These are phyloP conservation scores for Bruguiera sexangula DNA, from an alignment of 345 rosid genomes.

Conservation along the genomic window DNA sequence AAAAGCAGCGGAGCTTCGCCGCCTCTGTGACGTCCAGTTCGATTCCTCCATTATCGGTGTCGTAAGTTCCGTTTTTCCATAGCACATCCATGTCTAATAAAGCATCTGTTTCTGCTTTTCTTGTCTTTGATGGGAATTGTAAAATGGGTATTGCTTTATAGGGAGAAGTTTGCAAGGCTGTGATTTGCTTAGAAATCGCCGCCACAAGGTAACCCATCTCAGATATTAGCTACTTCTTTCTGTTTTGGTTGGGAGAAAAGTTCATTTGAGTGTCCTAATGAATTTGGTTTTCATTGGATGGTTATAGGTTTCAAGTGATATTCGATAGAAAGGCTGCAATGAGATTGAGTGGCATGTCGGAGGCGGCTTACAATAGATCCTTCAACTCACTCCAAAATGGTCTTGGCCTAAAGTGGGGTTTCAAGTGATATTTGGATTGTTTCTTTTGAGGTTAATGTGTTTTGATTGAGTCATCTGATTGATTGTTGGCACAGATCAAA, in stretches of 20 bases:
- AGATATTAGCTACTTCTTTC: neutral
- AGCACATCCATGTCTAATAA: neutral
- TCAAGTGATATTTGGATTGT: neutral
- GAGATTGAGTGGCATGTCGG: constrained; percentile 84
- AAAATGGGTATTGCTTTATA: constrained; percentile 16
- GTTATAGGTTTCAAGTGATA: constrained; percentile 49
- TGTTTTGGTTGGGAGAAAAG: neutral
- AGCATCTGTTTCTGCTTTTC: neutral
- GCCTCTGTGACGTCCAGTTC: constrained; percentile 87
- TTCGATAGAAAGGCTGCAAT: constrained; percentile 73
- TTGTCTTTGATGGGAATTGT: neutral
- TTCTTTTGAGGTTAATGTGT: neutral
- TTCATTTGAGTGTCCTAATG: neutral
- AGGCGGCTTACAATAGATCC: constrained; percentile 76
- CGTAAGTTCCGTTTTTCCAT: constrained; percentile 33
- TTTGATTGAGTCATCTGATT: neutral
- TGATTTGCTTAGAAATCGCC: constrained; percentile 87
- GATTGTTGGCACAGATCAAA: constrained; percentile 43
- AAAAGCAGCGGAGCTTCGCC: constrained; percentile 96
- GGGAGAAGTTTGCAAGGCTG: constrained; percentile 94
- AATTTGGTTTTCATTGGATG: neutral
- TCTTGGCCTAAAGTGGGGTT: constrained; percentile 69
- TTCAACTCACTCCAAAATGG: constrained; percentile 76
- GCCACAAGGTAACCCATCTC: constrained; percentile 49
- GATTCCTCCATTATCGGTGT: constrained; percentile 90